These are phyloP conservation scores for Metschnikowia vanudenii DNA, from an alignment of 805 yeast species.

Conservation along the genomic window DNA sequence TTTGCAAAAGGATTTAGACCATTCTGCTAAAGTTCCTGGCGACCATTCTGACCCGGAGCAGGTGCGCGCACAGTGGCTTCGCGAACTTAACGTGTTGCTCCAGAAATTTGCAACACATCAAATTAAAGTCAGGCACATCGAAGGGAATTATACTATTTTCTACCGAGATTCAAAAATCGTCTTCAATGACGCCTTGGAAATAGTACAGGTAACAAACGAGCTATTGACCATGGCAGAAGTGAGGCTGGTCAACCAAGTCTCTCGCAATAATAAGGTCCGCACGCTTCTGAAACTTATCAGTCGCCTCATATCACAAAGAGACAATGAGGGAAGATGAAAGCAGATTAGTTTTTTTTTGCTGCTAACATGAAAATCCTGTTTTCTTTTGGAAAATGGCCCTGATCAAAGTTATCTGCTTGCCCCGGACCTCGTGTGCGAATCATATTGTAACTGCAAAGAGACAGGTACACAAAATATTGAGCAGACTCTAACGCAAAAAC, in stretches of 20 bases:
- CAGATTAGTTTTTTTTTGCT: too few species aligned
- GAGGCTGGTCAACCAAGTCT: constrained; percentile 10
- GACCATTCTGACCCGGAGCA: constrained; percentile 16
- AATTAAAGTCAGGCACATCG: constrained; percentile 5
- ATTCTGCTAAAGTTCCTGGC: background rate
- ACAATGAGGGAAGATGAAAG: background rate
- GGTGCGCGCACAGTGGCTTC: constrained; percentile 18
- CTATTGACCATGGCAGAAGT: background rate
- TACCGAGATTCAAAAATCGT: background rate
- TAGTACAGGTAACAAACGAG: constrained; percentile 4
- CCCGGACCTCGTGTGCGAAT: too few species aligned
- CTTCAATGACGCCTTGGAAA: constrained; percentile 11
- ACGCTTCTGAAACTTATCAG: constrained; percentile 1
- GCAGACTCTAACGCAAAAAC: too few species aligned
- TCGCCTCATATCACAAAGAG: background rate
- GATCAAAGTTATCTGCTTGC: too few species aligned
- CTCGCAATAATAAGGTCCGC: background rate
- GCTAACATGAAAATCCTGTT: too few species aligned
- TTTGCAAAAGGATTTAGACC: constrained; percentile 3
- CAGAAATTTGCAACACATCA: constrained; percentile 8
- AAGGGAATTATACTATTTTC: constrained; percentile 1
- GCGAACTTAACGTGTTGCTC: constrained; percentile 14
- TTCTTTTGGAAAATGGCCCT: background rate
- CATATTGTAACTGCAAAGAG: too few species aligned
- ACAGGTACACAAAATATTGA: too few species aligned